A percentile compares a stretch with the other conserved stretches of the same genome.
phyloP scores from a whole-genome alignment of 305 asterid genomes.

The Fraxinus sp. region DNA sequence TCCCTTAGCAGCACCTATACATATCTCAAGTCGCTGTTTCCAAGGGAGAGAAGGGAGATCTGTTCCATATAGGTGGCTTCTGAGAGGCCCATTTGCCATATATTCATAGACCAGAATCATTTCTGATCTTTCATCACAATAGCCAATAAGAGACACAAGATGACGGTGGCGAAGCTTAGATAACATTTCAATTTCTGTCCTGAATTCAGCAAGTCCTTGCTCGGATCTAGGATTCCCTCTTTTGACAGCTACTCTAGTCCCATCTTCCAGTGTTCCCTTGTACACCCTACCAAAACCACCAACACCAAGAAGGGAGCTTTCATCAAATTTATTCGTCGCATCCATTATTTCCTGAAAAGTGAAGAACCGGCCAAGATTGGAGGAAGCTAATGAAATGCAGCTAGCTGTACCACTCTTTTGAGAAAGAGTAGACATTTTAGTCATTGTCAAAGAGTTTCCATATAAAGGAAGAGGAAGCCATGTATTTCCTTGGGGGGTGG shows the following conservation, averaged over 20 bases:
- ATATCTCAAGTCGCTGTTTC: constrained; percentile 93
- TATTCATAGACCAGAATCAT: constrained; percentile 93
- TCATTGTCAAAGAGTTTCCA: constrained; percentile 81
- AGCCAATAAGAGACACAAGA: constrained; percentile 92
- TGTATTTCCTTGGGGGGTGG: constrained; percentile 53
- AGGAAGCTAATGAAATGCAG: constrained; percentile 76
- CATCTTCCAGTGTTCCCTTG: constrained; percentile 89
- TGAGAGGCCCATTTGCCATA: constrained; percentile 98
- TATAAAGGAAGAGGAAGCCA: constrained; percentile 89
- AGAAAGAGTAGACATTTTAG: constrained; percentile 83
- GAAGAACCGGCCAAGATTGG: constrained; percentile 82
- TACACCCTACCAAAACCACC: constrained; percentile 99
- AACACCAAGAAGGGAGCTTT: constrained; percentile 85
- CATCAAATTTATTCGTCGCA: constrained; percentile 86
- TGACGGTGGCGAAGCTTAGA: constrained; percentile 98
- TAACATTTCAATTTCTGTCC: constrained; percentile 95
- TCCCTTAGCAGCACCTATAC: constrained; percentile 96
- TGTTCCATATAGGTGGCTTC: constrained; percentile 93
- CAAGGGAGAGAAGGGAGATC: constrained; percentile 89
- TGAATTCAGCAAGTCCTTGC: constrained; percentile 93
- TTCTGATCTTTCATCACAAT: constrained; percentile 94
- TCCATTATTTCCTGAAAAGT: constrained; percentile 86
- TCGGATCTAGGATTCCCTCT: constrained; percentile 97
- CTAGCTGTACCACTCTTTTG: constrained; percentile 93
- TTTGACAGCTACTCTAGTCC: constrained; percentile 83